Conservation (phyloP, 129 eudicot species). For the Cynara cardunculus region DNA sequence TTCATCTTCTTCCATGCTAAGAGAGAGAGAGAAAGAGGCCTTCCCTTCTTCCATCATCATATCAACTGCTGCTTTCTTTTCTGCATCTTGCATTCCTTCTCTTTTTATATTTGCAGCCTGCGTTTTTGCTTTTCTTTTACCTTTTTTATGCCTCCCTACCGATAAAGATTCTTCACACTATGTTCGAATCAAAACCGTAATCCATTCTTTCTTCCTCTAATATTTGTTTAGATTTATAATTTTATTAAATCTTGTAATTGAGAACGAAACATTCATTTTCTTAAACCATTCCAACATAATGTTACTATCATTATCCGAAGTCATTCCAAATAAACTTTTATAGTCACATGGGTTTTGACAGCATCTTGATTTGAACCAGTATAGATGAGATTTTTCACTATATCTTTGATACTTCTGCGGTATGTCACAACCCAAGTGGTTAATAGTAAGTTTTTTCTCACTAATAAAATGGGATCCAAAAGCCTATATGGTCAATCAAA, state of each 20-base stretch:
- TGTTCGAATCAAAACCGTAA: not conserved
- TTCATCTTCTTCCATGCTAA: not conserved
- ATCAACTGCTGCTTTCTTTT: slow-evolving; percentile 5
- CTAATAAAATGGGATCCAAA: not conserved
- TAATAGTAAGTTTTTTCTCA: not conserved
- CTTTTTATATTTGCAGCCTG: not conserved
- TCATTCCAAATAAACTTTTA: no score
- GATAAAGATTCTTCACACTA: not conserved
- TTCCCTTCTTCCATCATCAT: slow-evolving; percentile 16
- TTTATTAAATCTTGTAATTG: not conserved
- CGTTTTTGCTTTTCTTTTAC: slow-evolving; percentile 12
- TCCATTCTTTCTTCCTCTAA: not conserved
- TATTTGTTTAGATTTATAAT: no score
- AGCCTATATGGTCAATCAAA: not conserved
- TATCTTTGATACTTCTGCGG: no score
- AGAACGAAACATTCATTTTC: not conserved
- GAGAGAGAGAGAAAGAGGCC: not conserved
- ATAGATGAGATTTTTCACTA: no score
- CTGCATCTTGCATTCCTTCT: slow-evolving; percentile 11
- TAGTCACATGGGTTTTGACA: no score
- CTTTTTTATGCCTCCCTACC: not conserved
- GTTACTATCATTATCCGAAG: not conserved
- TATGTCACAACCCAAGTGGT: no score
- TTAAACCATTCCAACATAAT: not conserved
- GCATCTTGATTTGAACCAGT: no score